phyloP scores from a whole-genome alignment of 495 filamentous ascomycete genomes.

The Annulohypoxylon moriforme region DNA sequence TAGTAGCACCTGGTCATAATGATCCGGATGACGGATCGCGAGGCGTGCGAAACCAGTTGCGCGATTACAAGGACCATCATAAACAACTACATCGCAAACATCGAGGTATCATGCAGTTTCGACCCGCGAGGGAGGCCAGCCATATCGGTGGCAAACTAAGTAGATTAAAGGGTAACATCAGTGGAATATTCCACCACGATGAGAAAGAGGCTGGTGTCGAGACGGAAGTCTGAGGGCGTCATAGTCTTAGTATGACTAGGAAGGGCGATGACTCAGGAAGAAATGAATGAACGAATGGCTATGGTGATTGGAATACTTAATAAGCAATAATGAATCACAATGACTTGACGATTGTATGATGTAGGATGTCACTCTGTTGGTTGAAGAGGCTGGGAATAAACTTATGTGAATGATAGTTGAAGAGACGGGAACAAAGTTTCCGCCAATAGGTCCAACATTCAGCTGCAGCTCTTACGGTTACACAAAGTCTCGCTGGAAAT shows the following conservation, averaged over 20 bases:
- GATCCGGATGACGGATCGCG: conserved; percentile 51
- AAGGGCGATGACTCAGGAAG: neutral
- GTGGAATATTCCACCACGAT: conserved; percentile 62
- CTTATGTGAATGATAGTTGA: neutral
- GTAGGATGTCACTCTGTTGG: neutral
- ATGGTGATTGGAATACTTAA: neutral
- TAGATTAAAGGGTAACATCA: conserved; percentile 64
- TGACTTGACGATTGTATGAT: neutral
- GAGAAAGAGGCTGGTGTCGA: conserved; percentile 70
- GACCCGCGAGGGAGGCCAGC: conserved; percentile 67
- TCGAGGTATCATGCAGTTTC: conserved; percentile 76
- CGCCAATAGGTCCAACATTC: too few species aligned
- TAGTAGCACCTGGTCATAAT: conserved; percentile 47
- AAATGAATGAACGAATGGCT: neutral
- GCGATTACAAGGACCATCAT: conserved; percentile 67
- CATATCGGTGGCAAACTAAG: conserved; percentile 69
- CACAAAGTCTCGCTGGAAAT: neutral
- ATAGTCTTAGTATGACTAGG: neutral
- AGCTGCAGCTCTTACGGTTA: neutral
- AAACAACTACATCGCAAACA: conserved; percentile 71
- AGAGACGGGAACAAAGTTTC: too few species aligned
- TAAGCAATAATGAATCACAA: neutral
- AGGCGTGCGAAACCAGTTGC: conserved; percentile 56
- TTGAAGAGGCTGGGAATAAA: neutral
- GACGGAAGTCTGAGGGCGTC: conserved; percentile 62